A percentile compares a stretch with the other conserved stretches of the same genome.
These are phyloP conservation scores for Jatropha curcas DNA, from an alignment of 345 rosid genomes.

Conservation along the genomic window DNA sequence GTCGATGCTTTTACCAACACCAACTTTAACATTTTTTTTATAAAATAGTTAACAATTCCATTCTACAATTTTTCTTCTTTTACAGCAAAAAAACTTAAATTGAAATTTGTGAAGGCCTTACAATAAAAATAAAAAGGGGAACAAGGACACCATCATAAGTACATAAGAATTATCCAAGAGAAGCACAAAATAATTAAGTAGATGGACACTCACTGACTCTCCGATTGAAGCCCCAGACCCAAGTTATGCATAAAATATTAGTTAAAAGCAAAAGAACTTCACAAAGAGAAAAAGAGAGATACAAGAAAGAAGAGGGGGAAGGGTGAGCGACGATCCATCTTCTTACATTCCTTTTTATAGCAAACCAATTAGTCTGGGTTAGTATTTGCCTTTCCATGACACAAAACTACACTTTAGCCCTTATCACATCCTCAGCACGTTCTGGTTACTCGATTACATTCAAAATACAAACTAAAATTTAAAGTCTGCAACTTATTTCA, in stretches of 20 bases:
- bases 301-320: not conserved
- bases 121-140: not conserved
- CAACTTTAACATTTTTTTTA: not conserved
- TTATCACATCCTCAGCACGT: not conserved
- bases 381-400: not conserved
- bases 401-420: not conserved
- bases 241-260: not conserved
- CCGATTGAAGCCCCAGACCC: not conserved
- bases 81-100: not conserved
- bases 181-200: not conserved
- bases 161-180: not conserved
- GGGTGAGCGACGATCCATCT: not conserved
- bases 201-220: not conserved
- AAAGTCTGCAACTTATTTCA: not conserved
- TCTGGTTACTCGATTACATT: not conserved
- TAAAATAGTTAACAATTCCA: not conserved
- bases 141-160: not conserved
- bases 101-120: not conserved
- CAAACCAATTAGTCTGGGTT: not conserved
- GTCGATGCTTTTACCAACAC: not conserved
- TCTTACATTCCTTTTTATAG: not conserved
- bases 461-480: not conserved
- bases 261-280: not conserved
- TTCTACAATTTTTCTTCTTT: not conserved
- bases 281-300: not conserved